Base-by-base conservation (phyloP, 2,329 filamentous ascomycete genomes). In the Talaromyces sp. region DNA sequence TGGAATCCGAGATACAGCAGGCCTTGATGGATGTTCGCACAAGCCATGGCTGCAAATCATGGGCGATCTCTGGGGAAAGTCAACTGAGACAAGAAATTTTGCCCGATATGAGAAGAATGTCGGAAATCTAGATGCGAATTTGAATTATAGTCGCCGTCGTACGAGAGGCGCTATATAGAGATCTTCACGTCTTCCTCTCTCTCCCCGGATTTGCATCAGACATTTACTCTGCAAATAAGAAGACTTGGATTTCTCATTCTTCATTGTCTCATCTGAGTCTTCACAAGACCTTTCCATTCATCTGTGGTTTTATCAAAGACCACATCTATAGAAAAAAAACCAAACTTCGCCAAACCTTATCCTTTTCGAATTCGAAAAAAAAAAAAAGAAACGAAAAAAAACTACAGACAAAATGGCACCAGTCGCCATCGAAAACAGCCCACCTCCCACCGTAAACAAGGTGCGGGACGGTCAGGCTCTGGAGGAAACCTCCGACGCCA, bases 401-500 rank as follows among this genome's bases (percentile, higher is more conserved):
- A n/a, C n/a, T n/a, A 41, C 14, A 47, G 43, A 52, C 59, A 61
- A 44, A 58, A 70, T 70, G 67, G 66, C 66, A 57, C 67, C 67
- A 20, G 60, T 63, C 51, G 69, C 69, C 50, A 54, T 69, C 40
- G 56, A 56, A 22, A 59, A 57, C 19, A 45, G 58, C 17, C 53
- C 63, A 13, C 55, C 50, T 32, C 62, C 68, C 45, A 53, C 56
- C 44, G 62, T 65, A 52, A 73, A 77, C 68, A 74, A 65, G 29
- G 65, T 78, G 64, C 78, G 76, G 49, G 80, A 85, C 66, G 82
- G 82, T 40, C 77, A 80, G 30, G 81, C 82, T 17, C 77, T 85
- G 27, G 83, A 86, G 65, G 78, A 79, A 3, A 77, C 80, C 10
- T 83, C 82, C 8, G 83, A 86, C 62, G 76, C 80, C 60, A 80